Evolutionary conservation across 108 stramenopile species (phyloP).

Genomic region (Cyclotella sp.): DNA sequence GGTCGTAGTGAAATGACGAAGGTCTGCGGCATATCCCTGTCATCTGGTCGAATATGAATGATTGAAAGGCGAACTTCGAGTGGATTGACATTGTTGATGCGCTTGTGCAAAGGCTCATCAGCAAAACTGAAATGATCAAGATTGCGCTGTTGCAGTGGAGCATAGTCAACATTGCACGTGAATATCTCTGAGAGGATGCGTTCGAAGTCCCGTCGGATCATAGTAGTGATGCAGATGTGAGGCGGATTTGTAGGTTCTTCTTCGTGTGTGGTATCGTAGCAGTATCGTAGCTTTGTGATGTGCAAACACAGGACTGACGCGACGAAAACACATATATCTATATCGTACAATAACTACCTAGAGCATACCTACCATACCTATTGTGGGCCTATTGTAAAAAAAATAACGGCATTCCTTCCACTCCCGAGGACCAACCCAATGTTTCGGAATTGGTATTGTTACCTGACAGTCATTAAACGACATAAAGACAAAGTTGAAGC

Average conservation of each 20-base stretch:
- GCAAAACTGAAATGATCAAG: neutral
- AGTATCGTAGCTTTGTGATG: too few species aligned
- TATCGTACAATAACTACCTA: too few species aligned
- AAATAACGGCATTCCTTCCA: neutral
- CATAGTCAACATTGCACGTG: neutral
- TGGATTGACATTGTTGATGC: neutral
- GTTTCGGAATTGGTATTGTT: neutral
- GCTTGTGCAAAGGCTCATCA: neutral
- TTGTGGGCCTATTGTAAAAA: too few species aligned
- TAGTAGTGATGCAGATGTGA: too few species aligned
- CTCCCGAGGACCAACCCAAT: neutral
- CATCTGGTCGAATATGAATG: slow-evolving; percentile 40
- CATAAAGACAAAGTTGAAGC: neutral
- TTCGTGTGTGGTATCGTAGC: too few species aligned
- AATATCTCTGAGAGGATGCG: neutral
- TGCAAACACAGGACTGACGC: too few species aligned
- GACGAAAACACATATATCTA: too few species aligned
- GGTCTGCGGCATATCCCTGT: slow-evolving; percentile 47
- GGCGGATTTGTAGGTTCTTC: too few species aligned
- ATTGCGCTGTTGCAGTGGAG: neutral
- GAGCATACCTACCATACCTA: too few species aligned
- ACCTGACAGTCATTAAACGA: neutral
- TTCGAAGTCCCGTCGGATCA: too few species aligned
- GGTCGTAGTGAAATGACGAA: slow-evolving; percentile 25
- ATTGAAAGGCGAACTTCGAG: slow-evolving; percentile 23